These are phyloP conservation scores for Barbarea vulgaris DNA, from an alignment of 345 rosid genomes.

Conservation along the genomic window DNA sequence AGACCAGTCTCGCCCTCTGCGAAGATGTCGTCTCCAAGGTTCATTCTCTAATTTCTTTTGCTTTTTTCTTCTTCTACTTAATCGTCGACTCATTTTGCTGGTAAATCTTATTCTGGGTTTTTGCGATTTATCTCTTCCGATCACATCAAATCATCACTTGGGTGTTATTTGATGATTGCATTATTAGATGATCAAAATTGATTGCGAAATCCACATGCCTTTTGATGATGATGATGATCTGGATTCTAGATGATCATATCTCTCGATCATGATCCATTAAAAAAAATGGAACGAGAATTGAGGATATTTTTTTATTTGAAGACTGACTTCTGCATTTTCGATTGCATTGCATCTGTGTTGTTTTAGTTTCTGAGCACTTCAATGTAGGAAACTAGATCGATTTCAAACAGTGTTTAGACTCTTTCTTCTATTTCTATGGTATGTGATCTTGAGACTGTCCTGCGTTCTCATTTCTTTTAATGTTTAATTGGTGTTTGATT, in stretches of 20 bases:
- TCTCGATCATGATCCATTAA: background rate
- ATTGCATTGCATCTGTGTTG: background rate
- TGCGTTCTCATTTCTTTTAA: background rate
- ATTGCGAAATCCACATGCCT: background rate
- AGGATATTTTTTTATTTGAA: background rate
- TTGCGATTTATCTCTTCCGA: constrained; percentile 14
- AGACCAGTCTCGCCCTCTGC: constrained; percentile 56
- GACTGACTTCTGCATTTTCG: background rate
- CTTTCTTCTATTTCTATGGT: background rate
- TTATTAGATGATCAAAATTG: constrained; percentile 14
- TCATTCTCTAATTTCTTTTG: background rate
- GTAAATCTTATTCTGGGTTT: constrained; percentile 29
- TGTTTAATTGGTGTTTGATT: background rate
- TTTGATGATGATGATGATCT: constrained; percentile 18
- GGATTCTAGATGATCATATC: constrained; percentile 16
- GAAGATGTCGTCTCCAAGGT: constrained; percentile 75
- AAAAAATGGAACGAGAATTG: background rate
- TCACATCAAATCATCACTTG: background rate
- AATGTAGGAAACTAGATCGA: constrained; percentile 9
- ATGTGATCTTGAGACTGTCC: constrained; percentile 8
- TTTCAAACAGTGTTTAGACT: background rate
- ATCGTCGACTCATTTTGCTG: background rate
- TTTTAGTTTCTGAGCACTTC: background rate
- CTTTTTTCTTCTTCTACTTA: background rate
- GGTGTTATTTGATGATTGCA: constrained; percentile 10